These are phyloP conservation scores for Ploettnerulaceae sp. DNA, from an alignment of 2,329 filamentous ascomycete genomes.

Conservation along the genomic window DNA sequence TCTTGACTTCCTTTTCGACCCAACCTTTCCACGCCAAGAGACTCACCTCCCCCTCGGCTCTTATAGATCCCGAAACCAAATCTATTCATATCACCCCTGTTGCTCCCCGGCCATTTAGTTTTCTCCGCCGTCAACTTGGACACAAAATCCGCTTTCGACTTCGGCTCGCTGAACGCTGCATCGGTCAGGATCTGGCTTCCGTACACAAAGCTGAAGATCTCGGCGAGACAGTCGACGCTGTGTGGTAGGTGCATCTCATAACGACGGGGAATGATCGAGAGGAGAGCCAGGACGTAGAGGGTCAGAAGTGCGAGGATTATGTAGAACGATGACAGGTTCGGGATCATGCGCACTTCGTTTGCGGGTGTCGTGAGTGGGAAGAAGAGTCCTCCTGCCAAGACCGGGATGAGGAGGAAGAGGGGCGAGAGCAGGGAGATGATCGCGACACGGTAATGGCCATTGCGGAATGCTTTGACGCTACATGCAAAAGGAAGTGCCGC, in stretches of 20 bases:
- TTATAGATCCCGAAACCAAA: constrained; percentile 30
- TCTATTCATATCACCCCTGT: constrained; percentile 14
- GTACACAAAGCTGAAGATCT: constrained; percentile 72
- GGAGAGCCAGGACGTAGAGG: constrained; percentile 62
- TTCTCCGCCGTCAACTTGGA: constrained; percentile 49
- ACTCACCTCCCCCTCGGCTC: constrained; percentile 27
- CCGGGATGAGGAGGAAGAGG: constrained; percentile 53
- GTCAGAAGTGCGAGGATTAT: constrained; percentile 67
- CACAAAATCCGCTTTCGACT: constrained; percentile 63
- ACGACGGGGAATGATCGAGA: constrained; percentile 58
- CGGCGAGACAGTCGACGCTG: constrained; percentile 64
- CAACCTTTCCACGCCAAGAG: constrained; percentile 30
- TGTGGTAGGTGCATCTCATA: constrained; percentile 66
- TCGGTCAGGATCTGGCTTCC: constrained; percentile 68
- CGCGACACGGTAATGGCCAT: constrained; percentile 62
- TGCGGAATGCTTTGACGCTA: constrained; percentile 49
- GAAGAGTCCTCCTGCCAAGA: constrained; percentile 66
- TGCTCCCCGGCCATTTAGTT: constrained; percentile 8
- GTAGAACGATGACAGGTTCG: constrained; percentile 69
- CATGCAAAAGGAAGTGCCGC: constrained; percentile 56
- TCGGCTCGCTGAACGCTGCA: constrained; percentile 64
- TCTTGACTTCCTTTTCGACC: constrained; percentile 21
- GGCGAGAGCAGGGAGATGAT: constrained; percentile 54
- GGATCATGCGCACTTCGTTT: constrained; percentile 58
- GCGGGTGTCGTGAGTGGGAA: constrained; percentile 60